Conservation (phyloP, 257 asterid genomes). For the Solanum medicagineum region DNA sequence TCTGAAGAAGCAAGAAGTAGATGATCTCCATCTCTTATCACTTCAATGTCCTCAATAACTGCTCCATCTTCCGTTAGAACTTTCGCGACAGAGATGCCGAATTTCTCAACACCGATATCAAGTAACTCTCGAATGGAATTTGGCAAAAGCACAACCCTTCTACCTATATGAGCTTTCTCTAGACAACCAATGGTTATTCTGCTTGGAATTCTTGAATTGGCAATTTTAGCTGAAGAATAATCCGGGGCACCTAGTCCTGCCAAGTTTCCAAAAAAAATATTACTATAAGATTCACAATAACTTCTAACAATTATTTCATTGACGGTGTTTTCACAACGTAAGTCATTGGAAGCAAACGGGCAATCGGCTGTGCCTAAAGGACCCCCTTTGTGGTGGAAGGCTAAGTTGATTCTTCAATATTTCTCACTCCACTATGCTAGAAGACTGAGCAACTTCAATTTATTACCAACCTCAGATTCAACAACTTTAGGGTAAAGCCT, state of each 20-base stretch:
- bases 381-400: no score
- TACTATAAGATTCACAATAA: neutral
- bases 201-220: neutral
- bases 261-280: neutral
- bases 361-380: no score
- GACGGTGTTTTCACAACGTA: no score
- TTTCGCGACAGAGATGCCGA: conserved; percentile 29
- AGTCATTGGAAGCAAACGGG: no score
- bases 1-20: conserved; percentile 28
- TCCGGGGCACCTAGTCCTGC: conserved; percentile 19
- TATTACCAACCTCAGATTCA: no score
- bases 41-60: conserved; percentile 37
- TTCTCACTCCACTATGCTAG: no score
- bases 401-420: no score
- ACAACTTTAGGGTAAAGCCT: no score
- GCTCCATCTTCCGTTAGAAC: conserved; percentile 46
- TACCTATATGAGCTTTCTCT: conserved; percentile 22
- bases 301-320: neutral
- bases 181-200: conserved; percentile 47
- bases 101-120: conserved; percentile 46
- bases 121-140: conserved; percentile 38
- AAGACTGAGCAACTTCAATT: no score
- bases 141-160: conserved; percentile 41
- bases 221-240: conserved; percentile 8
- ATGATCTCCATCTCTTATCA: conserved; percentile 69